A percentile compares a stretch with the other conserved stretches of the same genome.
Conservation (phyloP, 805 yeast genomes). For the Ogataea pilisensis region DNA sequence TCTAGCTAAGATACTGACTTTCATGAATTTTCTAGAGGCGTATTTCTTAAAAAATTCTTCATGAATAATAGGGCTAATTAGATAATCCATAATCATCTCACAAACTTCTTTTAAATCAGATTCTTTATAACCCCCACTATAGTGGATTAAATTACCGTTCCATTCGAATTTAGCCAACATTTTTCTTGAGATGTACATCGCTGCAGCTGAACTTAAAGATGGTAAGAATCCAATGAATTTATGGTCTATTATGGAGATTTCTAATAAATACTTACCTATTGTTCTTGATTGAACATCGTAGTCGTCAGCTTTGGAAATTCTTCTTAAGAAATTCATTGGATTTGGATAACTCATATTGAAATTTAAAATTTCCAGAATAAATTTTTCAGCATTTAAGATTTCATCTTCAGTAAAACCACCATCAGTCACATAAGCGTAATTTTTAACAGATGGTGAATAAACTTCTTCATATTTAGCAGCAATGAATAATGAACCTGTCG, state of each 20-base stretch:
- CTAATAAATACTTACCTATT: slow-evolving; percentile 78
- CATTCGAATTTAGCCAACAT: slow-evolving; percentile 67
- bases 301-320: slow-evolving; percentile 88
- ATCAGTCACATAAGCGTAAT: slow-evolving; percentile 84
- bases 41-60: slow-evolving; percentile 93
- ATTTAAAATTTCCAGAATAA: slow-evolving; percentile 63
- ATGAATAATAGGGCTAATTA: slow-evolving; percentile 77
- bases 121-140: slow-evolving; percentile 84
- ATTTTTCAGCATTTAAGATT: slow-evolving; percentile 78
- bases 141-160: slow-evolving; percentile 84
- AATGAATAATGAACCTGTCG: slow-evolving; percentile 79
- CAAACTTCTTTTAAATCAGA: slow-evolving; percentile 69
- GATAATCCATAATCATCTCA: slow-evolving; percentile 69
- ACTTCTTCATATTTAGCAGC: slow-evolving; percentile 96
- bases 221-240: slow-evolving; percentile 71
- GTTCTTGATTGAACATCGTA: slow-evolving; percentile 83
- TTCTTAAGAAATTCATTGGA: slow-evolving; percentile 83
- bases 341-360: slow-evolving; percentile 82
- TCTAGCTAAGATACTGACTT: slow-evolving; percentile 74
- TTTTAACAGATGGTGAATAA: slow-evolving; percentile 76
- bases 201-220: slow-evolving; percentile 78
- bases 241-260: slow-evolving; percentile 71
- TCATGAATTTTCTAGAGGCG: slow-evolving; percentile 83
- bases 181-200: slow-evolving; percentile 77
- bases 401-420: slow-evolving; percentile 79